These are phyloP conservation scores for Quercus lobata DNA, from an alignment of 331 rosid genomes.

Conservation along the genomic window DNA sequence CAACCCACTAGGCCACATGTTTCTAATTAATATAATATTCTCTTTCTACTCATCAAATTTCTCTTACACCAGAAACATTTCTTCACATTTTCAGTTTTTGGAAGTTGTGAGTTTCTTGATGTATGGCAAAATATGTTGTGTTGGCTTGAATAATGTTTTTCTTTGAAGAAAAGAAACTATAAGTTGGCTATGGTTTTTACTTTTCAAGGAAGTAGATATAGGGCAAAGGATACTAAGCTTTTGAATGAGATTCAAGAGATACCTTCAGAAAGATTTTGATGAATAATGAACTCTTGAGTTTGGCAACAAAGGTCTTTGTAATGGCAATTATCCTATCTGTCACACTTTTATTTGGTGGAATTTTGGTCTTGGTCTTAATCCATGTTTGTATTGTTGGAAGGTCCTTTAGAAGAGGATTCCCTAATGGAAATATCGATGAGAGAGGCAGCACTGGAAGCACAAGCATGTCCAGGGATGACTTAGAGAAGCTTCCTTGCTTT, in stretches of 20 bases:
- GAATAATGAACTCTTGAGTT: neutral
- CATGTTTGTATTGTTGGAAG: conserved; percentile 37
- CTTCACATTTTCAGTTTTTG: neutral
- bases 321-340: conserved; percentile 33
- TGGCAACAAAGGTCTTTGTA: conserved; percentile 13
- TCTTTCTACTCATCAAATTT: neutral
- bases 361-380: conserved; percentile 37
- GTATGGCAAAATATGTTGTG: neutral
- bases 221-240: neutral
- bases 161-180: neutral
- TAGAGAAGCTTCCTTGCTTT: conserved; percentile 64
- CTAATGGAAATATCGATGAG: conserved; percentile 12
- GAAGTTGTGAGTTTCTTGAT: neutral
- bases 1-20: neutral
- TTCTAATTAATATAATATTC: conserved; percentile 9
- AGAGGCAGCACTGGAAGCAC: conserved; percentile 10
- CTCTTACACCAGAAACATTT: neutral
- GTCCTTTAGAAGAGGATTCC: conserved; percentile 30
- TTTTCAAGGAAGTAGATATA: neutral
- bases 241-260: neutral
- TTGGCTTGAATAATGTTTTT: neutral
- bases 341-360: conserved; percentile 30
- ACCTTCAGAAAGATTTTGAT: conserved; percentile 1
- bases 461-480: conserved; percentile 40
- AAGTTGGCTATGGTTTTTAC: neutral